Conservation (phyloP, 148 eudicot species). For the Rhododendron ovatum region DNA sequence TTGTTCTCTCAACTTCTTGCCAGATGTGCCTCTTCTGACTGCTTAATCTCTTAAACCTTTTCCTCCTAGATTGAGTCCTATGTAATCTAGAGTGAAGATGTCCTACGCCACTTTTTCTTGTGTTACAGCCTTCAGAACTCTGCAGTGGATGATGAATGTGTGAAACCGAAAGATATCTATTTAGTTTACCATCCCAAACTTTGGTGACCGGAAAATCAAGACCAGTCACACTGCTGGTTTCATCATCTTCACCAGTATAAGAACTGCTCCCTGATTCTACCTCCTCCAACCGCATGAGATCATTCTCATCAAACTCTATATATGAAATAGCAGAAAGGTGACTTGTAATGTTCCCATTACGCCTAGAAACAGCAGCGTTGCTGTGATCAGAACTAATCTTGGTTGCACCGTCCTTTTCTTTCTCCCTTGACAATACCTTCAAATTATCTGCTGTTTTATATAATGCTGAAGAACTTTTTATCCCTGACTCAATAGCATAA, state of each 20-base stretch:
- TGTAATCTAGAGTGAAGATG: slow-evolving; percentile 27
- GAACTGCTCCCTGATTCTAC: slow-evolving; percentile 53
- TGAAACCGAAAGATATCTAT: slow-evolving; percentile 47
- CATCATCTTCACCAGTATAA: slow-evolving; percentile 72
- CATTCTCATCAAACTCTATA: slow-evolving; percentile 52
- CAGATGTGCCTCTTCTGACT: slow-evolving; percentile 50
- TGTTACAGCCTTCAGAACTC: slow-evolving; percentile 49
- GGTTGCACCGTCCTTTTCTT: slow-evolving; percentile 26
- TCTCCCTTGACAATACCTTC: slow-evolving; percentile 26
- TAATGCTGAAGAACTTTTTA: slow-evolving; percentile 27
- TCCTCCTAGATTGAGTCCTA: slow-evolving; percentile 46
- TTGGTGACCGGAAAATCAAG: slow-evolving; percentile 75
- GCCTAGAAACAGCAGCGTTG: slow-evolving; percentile 23
- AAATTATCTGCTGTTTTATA: slow-evolving; percentile 26
- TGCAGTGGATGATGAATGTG: slow-evolving; percentile 93
- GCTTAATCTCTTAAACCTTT: slow-evolving; percentile 45
- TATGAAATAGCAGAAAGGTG: slow-evolving; percentile 29
- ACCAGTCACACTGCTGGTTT: slow-evolving; percentile 54
- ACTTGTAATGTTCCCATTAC: slow-evolving; percentile 23
- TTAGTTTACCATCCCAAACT: slow-evolving; percentile 91
- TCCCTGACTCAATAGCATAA: slow-evolving; percentile 21
- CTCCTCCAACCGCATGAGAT: slow-evolving; percentile 34
- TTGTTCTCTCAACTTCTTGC: slow-evolving; percentile 90
- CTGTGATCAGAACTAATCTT: slow-evolving; percentile 22
- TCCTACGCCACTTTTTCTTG: slow-evolving; percentile 44